phyloP scores from a whole-genome alignment of 148 eudicot genomes.

The Arctostaphylos glauca region DNA sequence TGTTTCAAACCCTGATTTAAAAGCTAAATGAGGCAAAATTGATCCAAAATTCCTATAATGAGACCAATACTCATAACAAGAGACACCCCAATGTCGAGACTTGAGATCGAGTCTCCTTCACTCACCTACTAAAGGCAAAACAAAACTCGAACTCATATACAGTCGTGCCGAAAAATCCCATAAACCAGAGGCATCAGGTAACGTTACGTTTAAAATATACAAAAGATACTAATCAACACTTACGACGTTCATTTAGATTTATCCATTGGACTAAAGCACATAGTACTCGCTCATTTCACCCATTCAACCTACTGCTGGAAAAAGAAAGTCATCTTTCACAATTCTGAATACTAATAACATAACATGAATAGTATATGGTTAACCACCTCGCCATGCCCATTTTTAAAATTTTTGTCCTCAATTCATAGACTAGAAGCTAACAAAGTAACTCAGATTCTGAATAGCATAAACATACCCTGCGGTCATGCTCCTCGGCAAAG shows the following conservation, averaged over 20 bases:
- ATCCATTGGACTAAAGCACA: not conserved
- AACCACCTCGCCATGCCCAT: not conserved
- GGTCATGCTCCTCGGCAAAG: slow-evolving; percentile 96
- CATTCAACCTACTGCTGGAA: not conserved
- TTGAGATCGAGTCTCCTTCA: not conserved
- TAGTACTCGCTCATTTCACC: not conserved
- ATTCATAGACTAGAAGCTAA: not conserved
- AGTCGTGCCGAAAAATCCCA: too few relatives aligned
- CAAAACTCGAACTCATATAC: not conserved
- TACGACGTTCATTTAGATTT: not conserved
- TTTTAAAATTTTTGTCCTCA: not conserved
- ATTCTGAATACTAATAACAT: not conserved
- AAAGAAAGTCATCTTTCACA: not conserved
- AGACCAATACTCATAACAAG: not conserved
- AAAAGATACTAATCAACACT: too few relatives aligned
- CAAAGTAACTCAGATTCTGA: not conserved
- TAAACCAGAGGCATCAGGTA: not conserved
- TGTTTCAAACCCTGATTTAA: not conserved
- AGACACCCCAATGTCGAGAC: not conserved
- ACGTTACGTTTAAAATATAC: not conserved
- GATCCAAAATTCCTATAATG: not conserved
- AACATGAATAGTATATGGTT: not conserved
- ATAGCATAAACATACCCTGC: slow-evolving; percentile 56
- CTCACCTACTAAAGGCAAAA: not conserved
- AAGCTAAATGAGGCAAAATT: not conserved